phyloP scores from a whole-genome alignment of 805 yeast genomes.

The Ogataea thermomethanolica region DNA sequence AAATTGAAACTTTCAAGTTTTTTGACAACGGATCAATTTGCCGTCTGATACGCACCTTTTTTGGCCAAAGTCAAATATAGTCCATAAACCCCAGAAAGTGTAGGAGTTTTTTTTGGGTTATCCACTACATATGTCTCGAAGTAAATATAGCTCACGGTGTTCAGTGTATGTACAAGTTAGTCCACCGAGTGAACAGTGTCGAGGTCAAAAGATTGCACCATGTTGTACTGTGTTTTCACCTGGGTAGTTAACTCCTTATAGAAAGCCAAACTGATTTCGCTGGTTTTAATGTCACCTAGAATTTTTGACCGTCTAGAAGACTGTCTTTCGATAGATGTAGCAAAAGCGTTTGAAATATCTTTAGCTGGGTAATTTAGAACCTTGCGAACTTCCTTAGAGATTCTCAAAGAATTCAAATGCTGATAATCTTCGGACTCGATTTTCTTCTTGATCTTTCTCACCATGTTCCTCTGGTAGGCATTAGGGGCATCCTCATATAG shows the following conservation, averaged over 20 bases:
- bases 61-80: constrained; percentile 1
- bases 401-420: constrained; percentile 70
- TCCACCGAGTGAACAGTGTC: constrained; percentile 11
- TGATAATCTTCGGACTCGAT: constrained; percentile 70
- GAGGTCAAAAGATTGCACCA: constrained; percentile 18
- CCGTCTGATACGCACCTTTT: constrained; percentile 1
- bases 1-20: constrained; percentile 1
- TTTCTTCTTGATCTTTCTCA: constrained; percentile 62
- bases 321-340: constrained; percentile 59
- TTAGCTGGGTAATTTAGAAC: constrained; percentile 80
- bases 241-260: constrained; percentile 44
- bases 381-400: constrained; percentile 76
- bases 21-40: constrained; percentile 14
- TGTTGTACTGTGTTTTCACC: constrained; percentile 21
- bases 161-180: constrained; percentile 5
- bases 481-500: constrained; percentile 78
- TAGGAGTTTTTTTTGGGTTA: neutral
- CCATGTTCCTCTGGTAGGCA: constrained; percentile 82
- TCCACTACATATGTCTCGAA: neutral
- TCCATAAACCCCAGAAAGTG: neutral
- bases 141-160: neutral
- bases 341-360: constrained; percentile 72
- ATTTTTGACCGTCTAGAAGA: constrained; percentile 55
- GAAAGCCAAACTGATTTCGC: constrained; percentile 53
- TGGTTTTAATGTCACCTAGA: constrained; percentile 47